Percentiles rank a stretch among this genome's conserved stretches.
phyloP scores from a whole-genome alignment of 495 filamentous ascomycete genomes.

The Rhizodiscina lignyota region DNA sequence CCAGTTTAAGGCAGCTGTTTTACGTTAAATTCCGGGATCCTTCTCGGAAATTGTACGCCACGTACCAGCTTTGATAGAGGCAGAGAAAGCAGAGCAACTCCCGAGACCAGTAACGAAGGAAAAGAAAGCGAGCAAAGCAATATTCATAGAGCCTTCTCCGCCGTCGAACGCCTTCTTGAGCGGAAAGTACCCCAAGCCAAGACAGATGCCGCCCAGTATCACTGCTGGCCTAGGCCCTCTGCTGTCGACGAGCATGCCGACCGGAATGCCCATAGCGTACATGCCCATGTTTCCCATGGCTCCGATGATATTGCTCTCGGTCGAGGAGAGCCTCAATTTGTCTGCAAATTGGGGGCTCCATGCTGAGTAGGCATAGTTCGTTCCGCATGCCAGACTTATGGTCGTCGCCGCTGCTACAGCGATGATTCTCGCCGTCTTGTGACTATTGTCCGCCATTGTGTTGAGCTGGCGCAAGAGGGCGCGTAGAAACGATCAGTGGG shows the following conservation, averaged over 20 bases:
- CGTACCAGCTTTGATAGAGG: conserved; percentile 55
- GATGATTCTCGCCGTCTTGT: conserved; percentile 43
- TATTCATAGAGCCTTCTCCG: conserved; percentile 38
- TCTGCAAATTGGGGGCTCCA: conserved; percentile 94
- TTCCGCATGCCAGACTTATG: conserved; percentile 80
- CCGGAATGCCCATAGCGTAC: conserved; percentile 80
- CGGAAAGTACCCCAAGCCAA: conserved; percentile 68
- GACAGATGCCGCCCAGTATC: conserved; percentile 49
- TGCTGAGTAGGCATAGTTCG: conserved; percentile 98
- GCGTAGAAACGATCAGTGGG: too few species aligned
- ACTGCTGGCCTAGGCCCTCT: conserved; percentile 67
- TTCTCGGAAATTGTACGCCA: conserved; percentile 14
- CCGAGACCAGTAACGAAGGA: conserved; percentile 74
- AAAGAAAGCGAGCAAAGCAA: conserved; percentile 62
- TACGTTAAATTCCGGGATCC: conserved; percentile 24
- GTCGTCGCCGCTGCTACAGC: conserved; percentile 73
- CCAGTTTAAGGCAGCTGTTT: conserved; percentile 75
- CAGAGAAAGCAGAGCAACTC: conserved; percentile 73
- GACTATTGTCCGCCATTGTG: conserved; percentile 24
- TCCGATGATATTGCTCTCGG: conserved; percentile 81
- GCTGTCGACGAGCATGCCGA: conserved; percentile 73
- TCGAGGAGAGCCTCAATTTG: conserved; percentile 68
- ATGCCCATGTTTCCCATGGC: conserved; percentile 88
- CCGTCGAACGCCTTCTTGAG: conserved; percentile 30
- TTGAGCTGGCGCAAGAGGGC: neutral